Conservation (phyloP, 805 yeast genomes). For the Ascoidea tarda region DNA sequence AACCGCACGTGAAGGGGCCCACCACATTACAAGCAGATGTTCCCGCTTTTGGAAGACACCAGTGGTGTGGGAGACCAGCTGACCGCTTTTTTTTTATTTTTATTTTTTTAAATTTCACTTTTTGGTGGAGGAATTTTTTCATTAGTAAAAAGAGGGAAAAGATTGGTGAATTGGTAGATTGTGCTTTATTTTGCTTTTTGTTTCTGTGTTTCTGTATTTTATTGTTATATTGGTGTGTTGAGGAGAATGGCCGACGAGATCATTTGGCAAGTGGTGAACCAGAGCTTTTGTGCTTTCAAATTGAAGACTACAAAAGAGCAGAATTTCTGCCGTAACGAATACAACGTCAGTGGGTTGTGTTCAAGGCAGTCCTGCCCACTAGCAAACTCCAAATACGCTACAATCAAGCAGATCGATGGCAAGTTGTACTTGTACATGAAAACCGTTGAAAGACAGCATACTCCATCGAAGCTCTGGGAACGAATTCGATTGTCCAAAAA, state of each 20-base stretch:
- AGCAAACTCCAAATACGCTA: conserved; percentile 87
- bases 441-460: conserved; percentile 95
- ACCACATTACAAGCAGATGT: too few relatives aligned
- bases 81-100: too few relatives aligned
- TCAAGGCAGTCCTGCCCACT: conserved; percentile 89
- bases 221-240: too few relatives aligned
- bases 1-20: too few relatives aligned
- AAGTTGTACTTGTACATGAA: conserved; percentile 81
- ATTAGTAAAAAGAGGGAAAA: too few relatives aligned
- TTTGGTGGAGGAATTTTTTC: too few relatives aligned
- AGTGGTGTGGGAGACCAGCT: too few relatives aligned
- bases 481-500: conserved; percentile 82
- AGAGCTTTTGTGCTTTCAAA: conserved; percentile 91
- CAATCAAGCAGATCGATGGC: conserved; percentile 72
- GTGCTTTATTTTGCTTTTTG: too few relatives aligned
- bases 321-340: conserved; percentile 90
- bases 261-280: conserved; percentile 94
- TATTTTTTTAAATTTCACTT: too few relatives aligned
- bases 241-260: conserved; percentile 51
- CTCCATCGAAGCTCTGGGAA: conserved; percentile 92
- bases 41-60: too few relatives aligned
- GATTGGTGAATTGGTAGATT: too few relatives aligned
- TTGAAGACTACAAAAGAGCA: conserved; percentile 71
- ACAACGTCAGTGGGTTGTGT: conserved; percentile 91
- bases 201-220: too few relatives aligned